Conservation (phyloP, 1,284 basidiomycete genomes). For the Leccinum insolens region DNA sequence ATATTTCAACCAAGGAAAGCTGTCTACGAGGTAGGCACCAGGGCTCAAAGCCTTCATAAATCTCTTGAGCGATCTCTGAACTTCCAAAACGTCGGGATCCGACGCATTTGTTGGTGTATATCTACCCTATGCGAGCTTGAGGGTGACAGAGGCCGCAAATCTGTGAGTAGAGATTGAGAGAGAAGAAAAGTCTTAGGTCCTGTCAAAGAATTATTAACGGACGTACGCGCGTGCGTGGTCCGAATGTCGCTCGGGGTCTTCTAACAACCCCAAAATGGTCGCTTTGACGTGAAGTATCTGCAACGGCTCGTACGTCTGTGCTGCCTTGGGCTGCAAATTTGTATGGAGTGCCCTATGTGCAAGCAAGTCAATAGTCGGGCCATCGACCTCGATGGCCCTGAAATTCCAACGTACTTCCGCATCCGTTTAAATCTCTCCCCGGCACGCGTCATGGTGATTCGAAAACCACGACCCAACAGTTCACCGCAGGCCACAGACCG, state of each 20-base stretch:
- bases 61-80: neutral
- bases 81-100: constrained; percentile 9
- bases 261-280: constrained; percentile 7
- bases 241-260: constrained; percentile 5
- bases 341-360: constrained; percentile 13
- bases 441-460: neutral
- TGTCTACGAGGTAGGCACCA: constrained; percentile 16
- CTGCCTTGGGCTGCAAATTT: constrained; percentile 6
- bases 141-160: constrained; percentile 8
- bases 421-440: constrained; percentile 15
- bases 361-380: neutral
- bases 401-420: constrained; percentile 1
- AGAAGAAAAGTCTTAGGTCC: neutral
- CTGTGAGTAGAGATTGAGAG: constrained; percentile 4
- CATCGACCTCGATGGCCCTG: neutral
- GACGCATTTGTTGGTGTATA: neutral
- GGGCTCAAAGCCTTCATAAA: neutral
- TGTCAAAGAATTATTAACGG: neutral
- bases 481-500: constrained; percentile 10
- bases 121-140: constrained; percentile 17
- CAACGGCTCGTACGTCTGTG: constrained; percentile 7
- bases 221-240: constrained; percentile 7
- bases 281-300: constrained; percentile 5
- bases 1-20: constrained; percentile 16
- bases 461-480: constrained; percentile 12